Evolutionary conservation across 2,329 filamentous ascomycete species (phyloP).

Genomic region (Monosporascus sp.): DNA sequence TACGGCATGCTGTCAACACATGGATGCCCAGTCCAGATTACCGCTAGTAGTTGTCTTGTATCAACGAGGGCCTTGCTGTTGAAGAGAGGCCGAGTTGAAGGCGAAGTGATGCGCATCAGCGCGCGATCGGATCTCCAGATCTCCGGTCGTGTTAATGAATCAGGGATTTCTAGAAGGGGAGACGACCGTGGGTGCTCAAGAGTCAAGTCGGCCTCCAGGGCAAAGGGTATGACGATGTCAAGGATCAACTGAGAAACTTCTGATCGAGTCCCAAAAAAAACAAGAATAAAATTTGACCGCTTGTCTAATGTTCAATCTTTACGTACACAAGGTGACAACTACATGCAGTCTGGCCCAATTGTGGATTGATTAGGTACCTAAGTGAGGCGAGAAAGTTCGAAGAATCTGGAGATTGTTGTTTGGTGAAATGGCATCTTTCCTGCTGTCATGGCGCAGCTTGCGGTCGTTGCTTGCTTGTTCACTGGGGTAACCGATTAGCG

Average conservation of each 20-base stretch:
- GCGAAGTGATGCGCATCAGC: not conserved
- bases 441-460: too few relatives aligned
- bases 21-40: not conserved
- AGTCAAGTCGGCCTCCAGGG: too few relatives aligned
- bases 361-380: not conserved
- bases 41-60: not conserved
- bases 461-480: constrained; percentile 3
- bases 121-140: not conserved
- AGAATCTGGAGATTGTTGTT: not conserved
- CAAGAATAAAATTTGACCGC: not conserved
- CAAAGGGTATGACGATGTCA: too few relatives aligned
- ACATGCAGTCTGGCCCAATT: not conserved
- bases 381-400: not conserved
- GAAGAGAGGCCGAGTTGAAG: not conserved
- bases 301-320: not conserved
- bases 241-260: not conserved
- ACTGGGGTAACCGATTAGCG: constrained; percentile 22
- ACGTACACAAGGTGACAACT: too few relatives aligned
- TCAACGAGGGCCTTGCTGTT: not conserved
- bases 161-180: too few relatives aligned
- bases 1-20: not conserved
- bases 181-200: too few relatives aligned
- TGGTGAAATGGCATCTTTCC: constrained; percentile 1
- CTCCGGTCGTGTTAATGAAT: too few relatives aligned
- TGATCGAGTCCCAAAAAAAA: not conserved